phyloP scores from a whole-genome alignment of 2,329 filamentous ascomycete genomes.

The Teratosphaeria pseudoeucalypti region DNA sequence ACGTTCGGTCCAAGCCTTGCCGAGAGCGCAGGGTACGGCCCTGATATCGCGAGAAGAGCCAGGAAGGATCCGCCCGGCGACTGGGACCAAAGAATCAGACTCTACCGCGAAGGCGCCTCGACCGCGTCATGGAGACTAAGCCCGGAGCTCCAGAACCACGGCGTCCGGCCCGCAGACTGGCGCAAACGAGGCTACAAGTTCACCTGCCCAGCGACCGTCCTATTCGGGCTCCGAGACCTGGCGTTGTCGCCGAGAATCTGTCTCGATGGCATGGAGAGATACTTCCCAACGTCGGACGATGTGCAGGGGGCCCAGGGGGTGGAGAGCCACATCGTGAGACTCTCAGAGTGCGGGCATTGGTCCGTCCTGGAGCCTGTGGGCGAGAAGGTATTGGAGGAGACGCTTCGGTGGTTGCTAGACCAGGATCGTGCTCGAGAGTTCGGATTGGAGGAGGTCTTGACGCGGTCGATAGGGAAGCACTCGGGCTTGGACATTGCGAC shows the following conservation, averaged over 20 bases:
- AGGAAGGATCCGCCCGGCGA: conserved; percentile 32
- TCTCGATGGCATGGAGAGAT: conserved; percentile 44
- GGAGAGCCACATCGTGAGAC: conserved; percentile 15
- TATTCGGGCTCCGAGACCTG: conserved; percentile 44
- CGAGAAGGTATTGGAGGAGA: conserved; percentile 33
- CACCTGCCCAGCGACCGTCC: conserved; percentile 41
- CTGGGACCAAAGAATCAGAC: conserved; percentile 41
- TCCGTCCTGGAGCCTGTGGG: conserved; percentile 34
- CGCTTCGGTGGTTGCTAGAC: conserved; percentile 10
- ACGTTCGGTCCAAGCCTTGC: conserved; percentile 40
- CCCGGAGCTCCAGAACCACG: conserved; percentile 31
- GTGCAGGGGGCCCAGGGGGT: background rate
- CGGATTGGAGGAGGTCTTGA: background rate
- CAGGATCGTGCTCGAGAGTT: no score
- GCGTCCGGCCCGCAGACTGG: conserved; percentile 31
- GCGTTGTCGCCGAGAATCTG: conserved; percentile 41
- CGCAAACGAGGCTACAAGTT: conserved; percentile 22
- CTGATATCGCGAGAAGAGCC: conserved; percentile 15
- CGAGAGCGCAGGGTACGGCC: conserved; percentile 27
- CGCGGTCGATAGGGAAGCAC: background rate
- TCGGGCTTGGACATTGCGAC: background rate
- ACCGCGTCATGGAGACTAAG: conserved; percentile 36
- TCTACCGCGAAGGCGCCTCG: conserved; percentile 44
- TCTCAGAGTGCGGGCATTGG: conserved; percentile 45
- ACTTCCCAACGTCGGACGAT: conserved; percentile 25